phyloP scores from a whole-genome alignment of 2,329 filamentous ascomycete genomes.

The Ploettnerulaceae sp. region DNA sequence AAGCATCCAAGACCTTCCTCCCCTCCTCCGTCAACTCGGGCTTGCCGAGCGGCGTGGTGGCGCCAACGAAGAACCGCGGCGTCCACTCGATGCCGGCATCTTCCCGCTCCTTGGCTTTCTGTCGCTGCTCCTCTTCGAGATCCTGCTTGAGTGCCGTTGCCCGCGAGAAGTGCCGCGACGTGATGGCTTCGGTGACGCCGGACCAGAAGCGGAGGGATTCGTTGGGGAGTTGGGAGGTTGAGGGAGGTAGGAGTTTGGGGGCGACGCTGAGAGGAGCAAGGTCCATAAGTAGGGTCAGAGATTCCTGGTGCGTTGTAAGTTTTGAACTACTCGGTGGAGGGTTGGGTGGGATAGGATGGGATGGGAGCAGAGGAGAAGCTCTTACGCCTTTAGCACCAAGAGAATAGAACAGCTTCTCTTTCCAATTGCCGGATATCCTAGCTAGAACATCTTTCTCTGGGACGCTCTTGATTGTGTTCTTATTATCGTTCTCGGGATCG shows the following conservation, averaged over 20 bases:
- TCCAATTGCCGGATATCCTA: conserved; percentile 82
- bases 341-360: conserved; percentile 20
- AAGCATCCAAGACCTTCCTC: conserved; percentile 48
- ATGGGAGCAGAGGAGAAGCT: conserved; percentile 19
- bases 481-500: conserved; percentile 79
- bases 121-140: conserved; percentile 83
- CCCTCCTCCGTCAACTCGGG: conserved; percentile 61
- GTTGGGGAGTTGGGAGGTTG: conserved; percentile 75
- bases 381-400: conserved; percentile 59
- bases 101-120: conserved; percentile 77
- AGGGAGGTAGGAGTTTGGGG: conserved; percentile 73
- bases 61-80: conserved; percentile 79
- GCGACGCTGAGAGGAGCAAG: conserved; percentile 76
- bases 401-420: conserved; percentile 60
- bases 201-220: conserved; percentile 88
- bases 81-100: conserved; percentile 65
- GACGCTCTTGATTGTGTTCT: conserved; percentile 77
- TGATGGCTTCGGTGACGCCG: conserved; percentile 80
- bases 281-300: conserved; percentile 74
- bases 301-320: conserved; percentile 44
- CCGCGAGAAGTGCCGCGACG: conserved; percentile 72
- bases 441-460: conserved; percentile 78
- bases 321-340: conserved; percentile 35
- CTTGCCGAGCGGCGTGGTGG: conserved; percentile 53
- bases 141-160: conserved; percentile 87